Evolutionary conservation across 768 basidiomycete species (phyloP).

Genomic region (Chalciporus pseudorubinellus): DNA sequence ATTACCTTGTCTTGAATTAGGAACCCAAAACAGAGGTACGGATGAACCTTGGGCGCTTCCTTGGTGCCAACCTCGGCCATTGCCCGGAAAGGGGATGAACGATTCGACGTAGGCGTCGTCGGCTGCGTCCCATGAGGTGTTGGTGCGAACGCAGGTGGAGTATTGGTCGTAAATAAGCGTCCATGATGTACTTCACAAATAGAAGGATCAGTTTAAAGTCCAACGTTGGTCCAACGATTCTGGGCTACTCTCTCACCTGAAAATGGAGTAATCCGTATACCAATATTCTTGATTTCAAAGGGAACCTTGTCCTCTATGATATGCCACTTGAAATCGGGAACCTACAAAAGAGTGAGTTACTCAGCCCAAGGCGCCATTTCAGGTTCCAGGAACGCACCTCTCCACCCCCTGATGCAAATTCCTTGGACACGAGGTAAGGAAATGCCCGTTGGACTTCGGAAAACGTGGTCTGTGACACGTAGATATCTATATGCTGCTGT

Average conservation of each 20-base stretch:
- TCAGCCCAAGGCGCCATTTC: neutral
- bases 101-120: constrained; percentile 34
- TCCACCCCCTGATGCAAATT: constrained; percentile 76
- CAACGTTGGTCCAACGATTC: too few relatives aligned
- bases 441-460: constrained; percentile 65
- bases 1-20: constrained; percentile 61
- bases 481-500: constrained; percentile 73
- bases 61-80: neutral
- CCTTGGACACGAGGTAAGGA: constrained; percentile 77
- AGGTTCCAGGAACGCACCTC: constrained; percentile 46
- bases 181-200: constrained; percentile 65
- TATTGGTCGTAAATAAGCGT: constrained; percentile 49
- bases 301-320: constrained; percentile 67
- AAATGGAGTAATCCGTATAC: constrained; percentile 63
- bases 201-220: neutral
- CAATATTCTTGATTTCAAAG: constrained; percentile 66
- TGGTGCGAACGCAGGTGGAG: constrained; percentile 39
- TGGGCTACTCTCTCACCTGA: constrained; percentile 42
- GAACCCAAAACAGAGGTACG: constrained; percentile 70
- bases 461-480: constrained; percentile 65
- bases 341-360: constrained; percentile 38
- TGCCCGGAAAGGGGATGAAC: constrained; percentile 27
- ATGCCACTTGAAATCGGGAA: constrained; percentile 82
- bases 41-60: constrained; percentile 35
- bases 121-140: constrained; percentile 40